Conservation (phyloP, 306 rosid species). For the Quercus bicolor region DNA sequence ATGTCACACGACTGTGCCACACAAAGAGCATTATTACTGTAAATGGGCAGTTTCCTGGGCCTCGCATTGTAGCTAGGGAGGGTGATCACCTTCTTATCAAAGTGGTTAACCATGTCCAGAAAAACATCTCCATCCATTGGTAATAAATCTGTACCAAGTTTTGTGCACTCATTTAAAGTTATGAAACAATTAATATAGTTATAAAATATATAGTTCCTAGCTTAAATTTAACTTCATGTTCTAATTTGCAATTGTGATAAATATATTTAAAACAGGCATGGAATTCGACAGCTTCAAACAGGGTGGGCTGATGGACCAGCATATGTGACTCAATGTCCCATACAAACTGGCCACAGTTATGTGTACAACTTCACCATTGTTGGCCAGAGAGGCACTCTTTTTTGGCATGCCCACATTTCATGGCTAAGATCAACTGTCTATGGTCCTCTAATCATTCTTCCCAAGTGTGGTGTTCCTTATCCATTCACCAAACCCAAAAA, state of each 20-base stretch:
- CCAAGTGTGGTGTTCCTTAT: conserved; percentile 44
- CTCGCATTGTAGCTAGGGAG: conserved; percentile 65
- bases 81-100: conserved; percentile 53
- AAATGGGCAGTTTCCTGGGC: conserved; percentile 79
- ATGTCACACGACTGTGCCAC: conserved; percentile 63
- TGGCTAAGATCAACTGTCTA: conserved; percentile 63
- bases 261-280: conserved; percentile 49
- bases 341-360: conserved; percentile 58
- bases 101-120: conserved; percentile 51
- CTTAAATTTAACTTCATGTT: background rate
- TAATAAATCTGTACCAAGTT: conserved; percentile 8
- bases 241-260: background rate
- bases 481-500: conserved; percentile 38
- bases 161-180: background rate
- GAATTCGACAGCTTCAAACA: conserved; percentile 48
- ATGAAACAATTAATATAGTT: background rate
- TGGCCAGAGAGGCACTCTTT: conserved; percentile 69
- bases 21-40: conserved; percentile 59
- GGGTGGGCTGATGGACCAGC: conserved; percentile 80
- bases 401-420: conserved; percentile 66
- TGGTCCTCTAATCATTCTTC: conserved; percentile 58
- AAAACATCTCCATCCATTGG: conserved; percentile 66
- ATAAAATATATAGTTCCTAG: background rate
- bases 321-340: conserved; percentile 68
- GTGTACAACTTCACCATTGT: conserved; percentile 56